These are phyloP conservation scores for Populus davidiana DNA, from an alignment of 345 rosid genomes.

Conservation along the genomic window DNA sequence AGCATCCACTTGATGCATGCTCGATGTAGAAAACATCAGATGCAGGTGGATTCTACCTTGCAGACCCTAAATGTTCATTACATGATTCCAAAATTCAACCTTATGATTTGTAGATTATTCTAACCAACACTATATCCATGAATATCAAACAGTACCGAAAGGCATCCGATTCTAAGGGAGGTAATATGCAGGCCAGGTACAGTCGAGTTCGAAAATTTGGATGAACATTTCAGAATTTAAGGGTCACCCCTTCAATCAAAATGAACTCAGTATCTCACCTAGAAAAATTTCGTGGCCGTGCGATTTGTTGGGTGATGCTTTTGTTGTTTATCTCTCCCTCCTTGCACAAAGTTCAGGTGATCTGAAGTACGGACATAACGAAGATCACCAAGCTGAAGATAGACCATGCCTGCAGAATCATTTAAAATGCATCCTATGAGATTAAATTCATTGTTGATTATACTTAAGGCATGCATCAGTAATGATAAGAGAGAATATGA, in stretches of 20 bases:
- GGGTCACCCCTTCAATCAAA: neutral
- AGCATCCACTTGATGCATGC: conserved; percentile 21
- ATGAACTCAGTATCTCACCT: conserved; percentile 37
- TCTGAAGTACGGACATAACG: conserved; percentile 13
- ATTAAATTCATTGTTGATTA: conserved; percentile 6
- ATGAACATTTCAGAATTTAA: neutral
- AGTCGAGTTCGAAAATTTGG: neutral
- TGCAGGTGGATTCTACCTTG: conserved; percentile 2
- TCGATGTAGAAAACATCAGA: neutral
- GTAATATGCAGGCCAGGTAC: neutral
- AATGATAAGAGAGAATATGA: neutral
- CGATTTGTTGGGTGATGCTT: neutral
- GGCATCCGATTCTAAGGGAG: neutral
- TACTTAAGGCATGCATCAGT: neutral
- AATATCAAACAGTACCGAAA: neutral
- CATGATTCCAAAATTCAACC: neutral
- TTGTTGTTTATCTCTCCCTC: neutral
- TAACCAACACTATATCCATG: neutral
- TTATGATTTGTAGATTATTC: neutral
- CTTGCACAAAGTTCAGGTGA: neutral
- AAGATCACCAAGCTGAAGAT: conserved; percentile 30
- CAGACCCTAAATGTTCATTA: neutral
- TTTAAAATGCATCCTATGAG: conserved; percentile 2
- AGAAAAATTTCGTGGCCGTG: neutral
- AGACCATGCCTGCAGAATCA: conserved; percentile 39